Conservation (phyloP, 192 early-diverging fungal genomes). For the Gonapodya sp. region DNA sequence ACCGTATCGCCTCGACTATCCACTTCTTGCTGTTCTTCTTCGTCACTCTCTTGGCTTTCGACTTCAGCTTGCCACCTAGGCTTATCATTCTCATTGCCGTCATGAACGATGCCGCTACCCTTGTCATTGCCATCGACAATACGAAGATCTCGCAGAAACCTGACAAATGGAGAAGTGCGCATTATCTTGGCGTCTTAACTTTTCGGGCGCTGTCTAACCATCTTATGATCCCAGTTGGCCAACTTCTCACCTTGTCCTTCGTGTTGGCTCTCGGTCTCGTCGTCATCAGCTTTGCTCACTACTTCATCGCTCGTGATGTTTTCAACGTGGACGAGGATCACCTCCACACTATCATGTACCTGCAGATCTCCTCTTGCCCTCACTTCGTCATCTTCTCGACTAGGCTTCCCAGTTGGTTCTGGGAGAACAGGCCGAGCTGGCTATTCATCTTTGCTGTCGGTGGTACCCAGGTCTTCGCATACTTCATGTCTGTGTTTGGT, state of each 20-base stretch:
- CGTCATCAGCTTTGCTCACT: slow-evolving; percentile 70
- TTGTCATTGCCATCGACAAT: slow-evolving; percentile 90
- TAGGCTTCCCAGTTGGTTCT: slow-evolving; percentile 74
- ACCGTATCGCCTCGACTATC: slow-evolving; percentile 91
- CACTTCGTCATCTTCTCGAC: slow-evolving; percentile 96
- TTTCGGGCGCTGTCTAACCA: slow-evolving; percentile 65
- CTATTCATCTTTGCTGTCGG: slow-evolving; percentile 72
- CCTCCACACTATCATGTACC: slow-evolving; percentile 85
- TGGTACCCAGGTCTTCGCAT: slow-evolving; percentile 84
- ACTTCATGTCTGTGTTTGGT: slow-evolving; percentile 71
- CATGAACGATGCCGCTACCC: slow-evolving; percentile 39
- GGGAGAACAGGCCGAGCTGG: slow-evolving; percentile 71
- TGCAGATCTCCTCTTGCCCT: slow-evolving; percentile 80
- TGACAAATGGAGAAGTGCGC: slow-evolving; percentile 92
- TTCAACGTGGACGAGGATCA: slow-evolving; percentile 44
- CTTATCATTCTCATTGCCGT: slow-evolving; percentile 56
- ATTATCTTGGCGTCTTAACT: slow-evolving; percentile 68
- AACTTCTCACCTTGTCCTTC: slow-evolving; percentile 71
- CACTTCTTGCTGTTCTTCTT: slow-evolving; percentile 97
- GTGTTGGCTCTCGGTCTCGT: slow-evolving; percentile 68
- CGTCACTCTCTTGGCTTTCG: slow-evolving; percentile 67
- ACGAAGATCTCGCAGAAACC: slow-evolving; percentile 78
- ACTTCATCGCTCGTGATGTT: slow-evolving; percentile 64
- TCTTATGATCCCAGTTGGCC: slow-evolving; percentile 70
- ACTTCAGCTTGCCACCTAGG: slow-evolving; percentile 70